Conservation (phyloP, 495 filamentous ascomycete species). For the Elasticomyces elasticus region DNA sequence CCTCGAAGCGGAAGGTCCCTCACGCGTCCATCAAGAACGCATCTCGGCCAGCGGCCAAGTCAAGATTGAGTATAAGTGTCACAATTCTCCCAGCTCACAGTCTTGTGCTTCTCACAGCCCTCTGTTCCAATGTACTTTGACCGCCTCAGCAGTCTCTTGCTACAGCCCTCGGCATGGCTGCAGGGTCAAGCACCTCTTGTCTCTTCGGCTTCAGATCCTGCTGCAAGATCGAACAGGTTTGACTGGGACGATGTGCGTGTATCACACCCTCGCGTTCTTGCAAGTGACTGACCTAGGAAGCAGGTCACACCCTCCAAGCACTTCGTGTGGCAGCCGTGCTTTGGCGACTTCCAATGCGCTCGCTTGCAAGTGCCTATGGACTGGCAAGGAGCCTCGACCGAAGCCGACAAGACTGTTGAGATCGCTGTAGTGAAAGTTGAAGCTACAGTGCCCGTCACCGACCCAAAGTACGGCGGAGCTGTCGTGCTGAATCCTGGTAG, state of each 20-base stretch:
- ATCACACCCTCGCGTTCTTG: background rate
- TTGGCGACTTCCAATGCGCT: constrained; percentile 30
- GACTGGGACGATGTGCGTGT: background rate
- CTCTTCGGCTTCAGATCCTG: background rate
- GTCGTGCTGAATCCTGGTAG: constrained; percentile 37
- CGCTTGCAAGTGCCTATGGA: constrained; percentile 34
- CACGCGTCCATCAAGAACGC: background rate
- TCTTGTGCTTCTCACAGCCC: background rate
- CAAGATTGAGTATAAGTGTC: background rate
- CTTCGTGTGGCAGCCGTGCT: constrained; percentile 12
- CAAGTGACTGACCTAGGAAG: background rate
- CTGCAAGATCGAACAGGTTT: background rate
- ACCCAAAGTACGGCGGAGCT: constrained; percentile 36
- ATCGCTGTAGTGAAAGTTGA: constrained; percentile 32
- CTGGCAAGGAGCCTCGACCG: constrained; percentile 33
- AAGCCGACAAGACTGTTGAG: constrained; percentile 29
- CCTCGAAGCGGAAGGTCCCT: background rate
- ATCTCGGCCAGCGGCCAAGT: background rate
- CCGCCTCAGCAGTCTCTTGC: background rate
- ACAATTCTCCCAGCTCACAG: background rate
- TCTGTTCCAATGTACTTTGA: background rate
- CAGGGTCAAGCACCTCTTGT: background rate
- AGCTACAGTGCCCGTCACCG: constrained; percentile 33
- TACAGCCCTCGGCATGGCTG: constrained; percentile 2
- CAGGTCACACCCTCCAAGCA: constrained; percentile 6